Percentiles rank a stretch among this genome's conserved stretches.
phyloP scores from a whole-genome alignment of 2,329 filamentous ascomycete genomes.

The Mycosphaerelloides madeirae region DNA sequence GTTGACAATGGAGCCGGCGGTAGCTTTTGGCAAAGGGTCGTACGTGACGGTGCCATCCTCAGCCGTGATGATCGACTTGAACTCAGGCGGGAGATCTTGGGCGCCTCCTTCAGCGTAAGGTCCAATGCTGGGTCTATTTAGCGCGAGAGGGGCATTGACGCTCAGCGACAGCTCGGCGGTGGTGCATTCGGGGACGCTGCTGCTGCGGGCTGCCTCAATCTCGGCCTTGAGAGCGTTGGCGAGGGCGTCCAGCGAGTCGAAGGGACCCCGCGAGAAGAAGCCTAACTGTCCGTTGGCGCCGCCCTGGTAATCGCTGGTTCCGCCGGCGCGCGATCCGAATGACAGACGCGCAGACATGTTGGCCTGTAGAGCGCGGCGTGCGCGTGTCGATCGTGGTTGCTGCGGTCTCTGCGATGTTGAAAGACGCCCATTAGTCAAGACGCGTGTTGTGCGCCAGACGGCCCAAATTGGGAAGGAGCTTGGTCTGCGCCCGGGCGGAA shows the following conservation, averaged over 20 bases:
- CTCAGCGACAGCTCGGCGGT: slow-evolving; percentile 23
- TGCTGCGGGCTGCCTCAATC: slow-evolving; percentile 12
- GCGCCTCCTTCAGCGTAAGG: slow-evolving; percentile 26
- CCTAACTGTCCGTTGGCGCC: slow-evolving; percentile 5
- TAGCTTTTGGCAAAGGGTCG: slow-evolving; percentile 16
- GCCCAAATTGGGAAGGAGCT: too few relatives aligned
- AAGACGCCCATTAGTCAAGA: too few relatives aligned
- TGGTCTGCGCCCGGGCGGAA: too few relatives aligned
- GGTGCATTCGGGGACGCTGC: slow-evolving; percentile 19
- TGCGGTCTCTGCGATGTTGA: too few relatives aligned
- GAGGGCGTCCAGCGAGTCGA: slow-evolving; percentile 21
- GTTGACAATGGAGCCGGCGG: slow-evolving; percentile 20
- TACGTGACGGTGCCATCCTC: slow-evolving; percentile 9
- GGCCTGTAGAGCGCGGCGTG: too few relatives aligned
- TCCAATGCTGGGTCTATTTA: slow-evolving; percentile 26
- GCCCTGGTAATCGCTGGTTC: slow-evolving; percentile 17
- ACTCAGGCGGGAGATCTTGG: slow-evolving; percentile 28
- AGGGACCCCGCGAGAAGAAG: slow-evolving; percentile 15
- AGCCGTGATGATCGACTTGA: slow-evolving; percentile 19
- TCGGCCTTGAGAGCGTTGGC: slow-evolving; percentile 18
- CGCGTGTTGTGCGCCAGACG: too few relatives aligned
- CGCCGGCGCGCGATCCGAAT: slow-evolving; percentile 25
- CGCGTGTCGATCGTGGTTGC: too few relatives aligned
- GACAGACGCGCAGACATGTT: slow-evolving; percentile 16
- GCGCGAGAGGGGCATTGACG: slow-evolving; percentile 19